Evolutionary conservation across 331 rosid species (phyloP).

Genomic region (Saraca asoca): DNA sequence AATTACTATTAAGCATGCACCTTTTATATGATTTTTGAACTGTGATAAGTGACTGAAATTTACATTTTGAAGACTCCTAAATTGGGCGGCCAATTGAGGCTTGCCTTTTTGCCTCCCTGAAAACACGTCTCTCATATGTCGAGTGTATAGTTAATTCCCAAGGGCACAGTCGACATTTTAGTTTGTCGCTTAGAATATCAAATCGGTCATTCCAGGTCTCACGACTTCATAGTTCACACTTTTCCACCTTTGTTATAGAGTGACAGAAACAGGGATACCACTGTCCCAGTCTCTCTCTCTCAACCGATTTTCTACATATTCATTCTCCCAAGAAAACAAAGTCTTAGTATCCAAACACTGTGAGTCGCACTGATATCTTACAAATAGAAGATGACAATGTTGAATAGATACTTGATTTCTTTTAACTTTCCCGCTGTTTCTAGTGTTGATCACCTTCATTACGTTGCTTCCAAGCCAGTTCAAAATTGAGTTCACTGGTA

Average conservation of each 20-base stretch:
- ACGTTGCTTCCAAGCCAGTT: conserved; percentile 27
- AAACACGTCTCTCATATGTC: neutral
- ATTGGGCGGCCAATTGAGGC: neutral
- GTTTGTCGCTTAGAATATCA: neutral
- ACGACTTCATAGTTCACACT: neutral
- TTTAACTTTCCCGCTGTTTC: conserved; percentile 6
- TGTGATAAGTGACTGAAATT: neutral
- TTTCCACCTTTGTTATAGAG: neutral
- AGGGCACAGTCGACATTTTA: conserved; percentile 31
- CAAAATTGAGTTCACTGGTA: neutral
- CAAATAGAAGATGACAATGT: conserved; percentile 15
- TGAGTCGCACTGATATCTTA: neutral
- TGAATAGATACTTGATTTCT: neutral
- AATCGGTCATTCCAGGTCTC: conserved; percentile 11
- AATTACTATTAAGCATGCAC: too few relatives aligned
- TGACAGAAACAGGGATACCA: neutral
- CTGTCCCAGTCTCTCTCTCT: neutral
- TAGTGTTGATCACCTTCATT: conserved; percentile 9
- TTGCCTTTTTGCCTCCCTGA: neutral
- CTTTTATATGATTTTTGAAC: too few relatives aligned
- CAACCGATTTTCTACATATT: neutral
- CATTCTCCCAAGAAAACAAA: conserved; percentile 14
- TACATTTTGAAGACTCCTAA: neutral
- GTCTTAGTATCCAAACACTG: too few relatives aligned
- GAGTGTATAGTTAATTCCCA: neutral